Percentiles rank a stretch among this genome's conserved stretches.
Evolutionary conservation across 2,329 filamentous ascomycete species (phyloP).

Genomic region (Domatiomyces globalis): DNA sequence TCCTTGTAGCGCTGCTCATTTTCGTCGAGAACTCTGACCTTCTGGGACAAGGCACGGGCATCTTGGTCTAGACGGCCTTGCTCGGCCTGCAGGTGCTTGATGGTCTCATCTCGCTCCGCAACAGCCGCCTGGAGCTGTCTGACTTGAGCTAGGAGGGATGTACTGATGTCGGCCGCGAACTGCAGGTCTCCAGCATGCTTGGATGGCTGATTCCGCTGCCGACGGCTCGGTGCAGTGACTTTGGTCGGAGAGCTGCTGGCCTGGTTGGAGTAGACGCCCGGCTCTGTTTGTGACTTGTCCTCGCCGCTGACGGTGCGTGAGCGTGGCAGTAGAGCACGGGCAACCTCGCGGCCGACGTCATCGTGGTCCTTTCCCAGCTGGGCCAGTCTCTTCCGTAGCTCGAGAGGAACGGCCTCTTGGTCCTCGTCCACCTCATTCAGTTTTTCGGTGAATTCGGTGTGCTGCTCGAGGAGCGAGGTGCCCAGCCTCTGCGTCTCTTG

Average conservation of each 20-base stretch:
- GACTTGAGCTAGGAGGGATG: conserved; percentile 83
- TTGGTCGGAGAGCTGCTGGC: conserved; percentile 80
- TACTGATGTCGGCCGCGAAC: conserved; percentile 96
- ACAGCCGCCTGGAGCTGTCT: conserved; percentile 76
- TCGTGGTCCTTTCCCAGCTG: conserved; percentile 93
- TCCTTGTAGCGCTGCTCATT: conserved; percentile 95
- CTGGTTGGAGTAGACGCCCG: conserved; percentile 69
- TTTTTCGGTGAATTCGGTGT: conserved; percentile 65
- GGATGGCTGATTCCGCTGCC: conserved; percentile 76
- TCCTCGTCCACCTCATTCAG: conserved; percentile 70
- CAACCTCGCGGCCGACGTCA: conserved; percentile 78
- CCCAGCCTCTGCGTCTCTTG: conserved; percentile 84
- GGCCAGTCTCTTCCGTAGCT: conserved; percentile 65
- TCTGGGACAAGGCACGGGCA: conserved; percentile 61
- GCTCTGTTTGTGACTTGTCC: conserved; percentile 48
- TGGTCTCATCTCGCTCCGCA: conserved; percentile 71
- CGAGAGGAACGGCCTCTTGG: conserved; percentile 57
- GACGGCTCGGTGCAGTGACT: conserved; percentile 70
- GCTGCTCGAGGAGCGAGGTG: conserved; percentile 73
- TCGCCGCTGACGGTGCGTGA: conserved; percentile 59
- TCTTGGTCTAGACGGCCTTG: conserved; percentile 72
- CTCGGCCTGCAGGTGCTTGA: conserved; percentile 61
- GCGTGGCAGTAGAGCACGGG: conserved; percentile 77
- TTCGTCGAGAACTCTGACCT: conserved; percentile 72
- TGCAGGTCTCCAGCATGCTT: conserved; percentile 90